These are phyloP conservation scores for Pleodorina starrii DNA, from an alignment of 139 green algal genomes.

Conservation along the genomic window DNA sequence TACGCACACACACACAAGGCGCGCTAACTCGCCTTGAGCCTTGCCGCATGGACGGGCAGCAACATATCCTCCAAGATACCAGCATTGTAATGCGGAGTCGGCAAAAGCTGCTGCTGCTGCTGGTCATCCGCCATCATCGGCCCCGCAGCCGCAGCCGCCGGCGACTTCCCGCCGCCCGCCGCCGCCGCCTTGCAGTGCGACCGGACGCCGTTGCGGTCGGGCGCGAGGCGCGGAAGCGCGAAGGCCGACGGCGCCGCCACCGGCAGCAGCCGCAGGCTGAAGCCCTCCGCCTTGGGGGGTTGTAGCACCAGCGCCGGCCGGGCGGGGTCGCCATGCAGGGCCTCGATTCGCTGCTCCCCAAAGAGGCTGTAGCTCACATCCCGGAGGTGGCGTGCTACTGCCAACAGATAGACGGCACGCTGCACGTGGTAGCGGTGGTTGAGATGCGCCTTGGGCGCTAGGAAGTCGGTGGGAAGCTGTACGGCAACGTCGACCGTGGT, in stretches of 20 bases:
- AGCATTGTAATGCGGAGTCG: constrained; percentile 85
- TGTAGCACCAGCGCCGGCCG: constrained; percentile 71
- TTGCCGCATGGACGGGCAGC: constrained; percentile 45
- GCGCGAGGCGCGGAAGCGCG: constrained; percentile 66
- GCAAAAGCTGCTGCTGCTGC: constrained; percentile 46
- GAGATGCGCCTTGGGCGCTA: constrained; percentile 81
- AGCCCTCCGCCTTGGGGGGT: constrained; percentile 36
- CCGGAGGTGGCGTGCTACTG: constrained; percentile 59
- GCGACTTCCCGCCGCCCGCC: not conserved
- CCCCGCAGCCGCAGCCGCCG: not conserved
- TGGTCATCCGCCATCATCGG: constrained; percentile 15
- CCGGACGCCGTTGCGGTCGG: constrained; percentile 63
- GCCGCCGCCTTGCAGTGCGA: constrained; percentile 8
- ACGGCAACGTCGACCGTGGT: constrained; percentile 77
- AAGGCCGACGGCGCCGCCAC: constrained; percentile 55
- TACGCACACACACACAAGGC: too few relatives aligned
- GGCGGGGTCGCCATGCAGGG: constrained; percentile 64
- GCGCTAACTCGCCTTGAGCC: constrained; percentile 21
- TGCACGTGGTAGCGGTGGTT: constrained; percentile 86
- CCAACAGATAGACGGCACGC: constrained; percentile 74
- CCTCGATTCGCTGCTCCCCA: constrained; percentile 52
- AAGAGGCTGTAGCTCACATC: constrained; percentile 37
- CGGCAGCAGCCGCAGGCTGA: constrained; percentile 64
- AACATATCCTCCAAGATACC: constrained; percentile 76
- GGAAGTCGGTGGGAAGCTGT: constrained; percentile 72